Conservation (phyloP, 1,284 basidiomycete genomes). For the Anthracocystis walkeri region DNA sequence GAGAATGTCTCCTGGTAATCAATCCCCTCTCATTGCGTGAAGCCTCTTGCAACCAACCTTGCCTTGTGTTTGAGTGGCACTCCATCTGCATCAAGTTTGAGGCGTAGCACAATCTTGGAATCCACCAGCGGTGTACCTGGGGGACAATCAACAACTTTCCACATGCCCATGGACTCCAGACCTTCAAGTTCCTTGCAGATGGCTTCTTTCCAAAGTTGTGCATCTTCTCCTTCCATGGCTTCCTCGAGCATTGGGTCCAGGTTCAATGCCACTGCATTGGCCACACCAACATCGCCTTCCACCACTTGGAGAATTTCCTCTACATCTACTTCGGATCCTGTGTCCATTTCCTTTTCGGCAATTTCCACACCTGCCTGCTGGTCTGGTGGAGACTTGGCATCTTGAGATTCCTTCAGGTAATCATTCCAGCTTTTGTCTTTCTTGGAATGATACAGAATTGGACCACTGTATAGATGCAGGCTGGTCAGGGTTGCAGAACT, state of each 20-base stretch:
- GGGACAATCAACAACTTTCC: too few relatives aligned
- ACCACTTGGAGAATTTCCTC: too few relatives aligned
- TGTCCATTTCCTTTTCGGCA: too few relatives aligned
- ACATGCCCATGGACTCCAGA: constrained; percentile 8
- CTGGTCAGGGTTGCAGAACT: background rate
- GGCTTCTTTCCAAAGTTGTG: constrained; percentile 10
- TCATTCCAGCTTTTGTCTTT: too few relatives aligned
- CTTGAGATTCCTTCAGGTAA: too few relatives aligned
- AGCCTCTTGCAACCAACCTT: background rate
- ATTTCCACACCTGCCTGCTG: too few relatives aligned
- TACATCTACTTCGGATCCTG: too few relatives aligned
- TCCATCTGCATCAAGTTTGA: constrained; percentile 4
- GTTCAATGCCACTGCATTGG: constrained; percentile 5
- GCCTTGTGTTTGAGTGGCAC: constrained; percentile 9
- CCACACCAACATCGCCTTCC: too few relatives aligned
- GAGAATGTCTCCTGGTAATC: too few relatives aligned
- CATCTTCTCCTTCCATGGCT: constrained; percentile 8
- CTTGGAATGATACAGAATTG: too few relatives aligned
- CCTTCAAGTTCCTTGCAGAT: constrained; percentile 10
- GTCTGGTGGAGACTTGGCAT: too few relatives aligned
- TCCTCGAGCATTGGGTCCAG: constrained; percentile 6
- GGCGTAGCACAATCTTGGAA: constrained; percentile 8
- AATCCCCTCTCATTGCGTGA: too few relatives aligned
- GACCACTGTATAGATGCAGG: background rate
- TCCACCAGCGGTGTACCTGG: background rate